A percentile compares a stretch with the other conserved stretches of the same genome.
Conservation (phyloP, 257 asterid genomes). For the Petunia axillaris region DNA sequence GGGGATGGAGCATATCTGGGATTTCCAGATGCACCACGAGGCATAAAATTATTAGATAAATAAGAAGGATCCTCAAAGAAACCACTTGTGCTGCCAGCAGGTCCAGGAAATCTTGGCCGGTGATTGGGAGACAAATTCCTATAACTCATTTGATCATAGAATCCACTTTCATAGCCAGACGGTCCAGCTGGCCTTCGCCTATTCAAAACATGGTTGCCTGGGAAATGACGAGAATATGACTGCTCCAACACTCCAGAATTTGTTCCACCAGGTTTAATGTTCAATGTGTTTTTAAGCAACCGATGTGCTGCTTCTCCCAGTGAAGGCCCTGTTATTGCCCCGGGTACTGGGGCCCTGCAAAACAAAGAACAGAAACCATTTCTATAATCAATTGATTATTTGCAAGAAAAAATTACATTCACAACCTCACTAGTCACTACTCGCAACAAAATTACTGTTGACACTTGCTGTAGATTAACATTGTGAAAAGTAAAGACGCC, state of each 20-base stretch:
- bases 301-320: slow-evolving; percentile 97
- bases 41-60: slow-evolving; percentile 35
- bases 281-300: slow-evolving; percentile 72
- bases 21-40: slow-evolving; percentile 44
- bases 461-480: slow-evolving; percentile 8
- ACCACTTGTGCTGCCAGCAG: slow-evolving; percentile 44
- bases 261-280: slow-evolving; percentile 44
- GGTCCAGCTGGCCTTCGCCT: slow-evolving; percentile 78
- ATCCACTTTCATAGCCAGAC: slow-evolving; percentile 69
- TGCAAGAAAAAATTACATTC: slow-evolving; percentile 7
- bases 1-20: slow-evolving; percentile 40
- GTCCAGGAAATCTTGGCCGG: slow-evolving; percentile 52
- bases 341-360: slow-evolving; percentile 75
- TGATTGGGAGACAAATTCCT: slow-evolving; percentile 42
- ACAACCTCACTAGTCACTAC: background rate
- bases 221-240: slow-evolving; percentile 41
- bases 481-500: background rate
- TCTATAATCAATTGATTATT: slow-evolving; percentile 9
- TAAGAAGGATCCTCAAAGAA: slow-evolving; percentile 44
- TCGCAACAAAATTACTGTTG: background rate
- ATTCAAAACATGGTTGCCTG: slow-evolving; percentile 41
- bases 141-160: slow-evolving; percentile 40
- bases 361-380: slow-evolving; percentile 30
- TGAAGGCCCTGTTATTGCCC: slow-evolving; percentile 78
- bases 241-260: slow-evolving; percentile 38